Evolutionary conservation across 768 basidiomycete species (phyloP).

Genomic region (Suillus weaverae): DNA sequence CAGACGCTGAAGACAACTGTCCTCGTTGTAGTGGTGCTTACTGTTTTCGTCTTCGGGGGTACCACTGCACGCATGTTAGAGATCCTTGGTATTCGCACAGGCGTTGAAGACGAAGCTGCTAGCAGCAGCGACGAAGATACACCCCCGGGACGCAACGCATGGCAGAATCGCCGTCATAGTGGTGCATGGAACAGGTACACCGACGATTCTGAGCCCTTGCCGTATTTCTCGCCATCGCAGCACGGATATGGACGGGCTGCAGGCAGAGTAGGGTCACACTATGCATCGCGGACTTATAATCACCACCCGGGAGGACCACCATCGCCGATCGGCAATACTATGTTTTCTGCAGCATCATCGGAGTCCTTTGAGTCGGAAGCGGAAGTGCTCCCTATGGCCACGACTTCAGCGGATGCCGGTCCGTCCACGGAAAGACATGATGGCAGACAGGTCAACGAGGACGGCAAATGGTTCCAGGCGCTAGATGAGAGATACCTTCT

Average conservation of each 20-base stretch:
- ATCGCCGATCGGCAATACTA: constrained; percentile 24
- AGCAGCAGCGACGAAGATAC: constrained; percentile 47
- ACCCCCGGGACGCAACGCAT: constrained; percentile 30
- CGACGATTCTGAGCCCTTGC: constrained; percentile 40
- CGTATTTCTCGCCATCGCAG: constrained; percentile 31
- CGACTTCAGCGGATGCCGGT: constrained; percentile 39
- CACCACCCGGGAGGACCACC: constrained; percentile 46
- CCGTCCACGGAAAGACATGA: constrained; percentile 12
- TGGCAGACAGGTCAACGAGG: constrained; percentile 47
- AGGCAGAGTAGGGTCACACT: constrained; percentile 58
- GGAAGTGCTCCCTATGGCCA: constrained; percentile 78
- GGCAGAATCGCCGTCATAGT: constrained; percentile 35
- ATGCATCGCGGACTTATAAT: constrained; percentile 55
- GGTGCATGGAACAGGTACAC: constrained; percentile 45
- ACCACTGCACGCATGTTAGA: constrained; percentile 98
- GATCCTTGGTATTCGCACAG: constrained; percentile 92
- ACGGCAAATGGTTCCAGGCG: constrained; percentile 94
- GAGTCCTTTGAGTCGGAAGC: constrained; percentile 78
- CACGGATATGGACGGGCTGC: constrained; percentile 33
- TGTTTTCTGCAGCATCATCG: constrained; percentile 72
- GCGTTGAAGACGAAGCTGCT: constrained; percentile 90
- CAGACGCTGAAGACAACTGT: constrained; percentile 91
- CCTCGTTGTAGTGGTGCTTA: constrained; percentile 92
- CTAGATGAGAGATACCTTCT: constrained; percentile 93
- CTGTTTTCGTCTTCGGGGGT: constrained; percentile 92